Evolutionary conservation across 768 basidiomycete genomes (phyloP).

Genomic region (Serendipita sp.): DNA sequence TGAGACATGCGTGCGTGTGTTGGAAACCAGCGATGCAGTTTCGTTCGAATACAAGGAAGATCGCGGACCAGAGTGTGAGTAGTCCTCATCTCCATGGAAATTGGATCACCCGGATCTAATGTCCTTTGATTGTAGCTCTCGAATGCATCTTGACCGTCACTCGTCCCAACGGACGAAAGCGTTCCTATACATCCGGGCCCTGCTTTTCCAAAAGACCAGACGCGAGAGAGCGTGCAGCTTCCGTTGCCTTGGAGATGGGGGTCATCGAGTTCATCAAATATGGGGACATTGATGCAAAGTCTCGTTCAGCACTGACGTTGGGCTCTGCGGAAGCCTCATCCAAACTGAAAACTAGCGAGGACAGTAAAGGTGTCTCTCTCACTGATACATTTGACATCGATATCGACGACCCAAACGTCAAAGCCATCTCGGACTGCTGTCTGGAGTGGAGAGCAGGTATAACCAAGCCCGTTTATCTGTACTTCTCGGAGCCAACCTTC

Average conservation of each 20-base stretch:
- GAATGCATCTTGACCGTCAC: constrained; percentile 45
- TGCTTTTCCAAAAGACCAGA: constrained; percentile 24
- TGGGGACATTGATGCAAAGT: constrained; percentile 23
- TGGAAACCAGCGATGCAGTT: not conserved
- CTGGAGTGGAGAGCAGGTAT: constrained; percentile 34
- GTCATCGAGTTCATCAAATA: constrained; percentile 40
- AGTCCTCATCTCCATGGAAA: not conserved
- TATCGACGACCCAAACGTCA: constrained; percentile 14
- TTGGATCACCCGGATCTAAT: not conserved
- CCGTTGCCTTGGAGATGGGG: constrained; percentile 40
- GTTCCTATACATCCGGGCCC: constrained; percentile 38
- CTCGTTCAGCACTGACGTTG: not conserved
- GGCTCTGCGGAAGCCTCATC: not conserved
- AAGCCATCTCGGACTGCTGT: constrained; percentile 39
- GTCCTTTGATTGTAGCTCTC: not conserved
- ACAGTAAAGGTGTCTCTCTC: not conserved
- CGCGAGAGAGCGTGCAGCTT: constrained; percentile 37
- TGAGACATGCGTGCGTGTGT: not conserved
- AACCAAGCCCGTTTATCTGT: constrained; percentile 39
- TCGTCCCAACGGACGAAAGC: constrained; percentile 32
- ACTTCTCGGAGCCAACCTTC: constrained; percentile 25
- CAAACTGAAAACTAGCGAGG: not conserved
- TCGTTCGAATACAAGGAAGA: not conserved
- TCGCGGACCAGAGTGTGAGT: not conserved
- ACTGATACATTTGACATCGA: not conserved